These are phyloP conservation scores for Metschnikowia orientalis DNA, from an alignment of 805 yeast species.

Conservation along the genomic window DNA sequence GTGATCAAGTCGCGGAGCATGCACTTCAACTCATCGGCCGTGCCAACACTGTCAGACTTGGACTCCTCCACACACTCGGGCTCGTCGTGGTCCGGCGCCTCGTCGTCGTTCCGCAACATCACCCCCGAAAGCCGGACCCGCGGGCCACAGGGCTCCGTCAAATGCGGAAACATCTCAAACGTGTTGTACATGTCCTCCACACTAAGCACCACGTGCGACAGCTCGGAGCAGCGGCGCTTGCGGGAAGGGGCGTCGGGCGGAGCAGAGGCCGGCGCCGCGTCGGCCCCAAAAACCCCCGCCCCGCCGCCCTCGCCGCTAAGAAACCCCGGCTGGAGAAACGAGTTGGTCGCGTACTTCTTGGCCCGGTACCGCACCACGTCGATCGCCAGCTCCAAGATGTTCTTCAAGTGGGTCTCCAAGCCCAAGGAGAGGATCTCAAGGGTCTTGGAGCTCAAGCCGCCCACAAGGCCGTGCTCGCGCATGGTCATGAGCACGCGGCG, in stretches of 20 bases:
- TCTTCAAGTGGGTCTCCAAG: constrained; percentile 72
- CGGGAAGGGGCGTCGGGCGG: constrained; percentile 2
- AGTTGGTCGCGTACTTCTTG: constrained; percentile 39
- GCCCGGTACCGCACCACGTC: constrained; percentile 65
- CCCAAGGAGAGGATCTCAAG: constrained; percentile 79
- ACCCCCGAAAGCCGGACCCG: constrained; percentile 45
- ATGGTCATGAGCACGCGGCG: constrained; percentile 75
- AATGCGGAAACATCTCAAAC: constrained; percentile 58
- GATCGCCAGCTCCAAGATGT: constrained; percentile 66
- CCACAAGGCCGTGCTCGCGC: constrained; percentile 85
- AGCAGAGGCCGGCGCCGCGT: background rate
- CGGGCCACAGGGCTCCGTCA: constrained; percentile 67
- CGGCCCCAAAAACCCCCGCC: background rate
- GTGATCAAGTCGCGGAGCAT: constrained; percentile 62
- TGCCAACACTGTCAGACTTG: constrained; percentile 41
- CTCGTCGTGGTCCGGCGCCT: constrained; percentile 19
- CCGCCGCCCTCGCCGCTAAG: constrained; percentile 7
- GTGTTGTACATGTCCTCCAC: constrained; percentile 67
- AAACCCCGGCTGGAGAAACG: constrained; percentile 26
- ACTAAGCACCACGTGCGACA: constrained; percentile 41
- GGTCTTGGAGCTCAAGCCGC: constrained; percentile 70
- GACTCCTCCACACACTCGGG: background rate
- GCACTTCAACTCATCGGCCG: constrained; percentile 68
- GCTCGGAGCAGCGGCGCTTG: constrained; percentile 11
- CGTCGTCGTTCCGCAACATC: constrained; percentile 55